Base-by-base conservation (phyloP, 441 rosid genomes). In the Pelargonium myrrhifolium region DNA sequence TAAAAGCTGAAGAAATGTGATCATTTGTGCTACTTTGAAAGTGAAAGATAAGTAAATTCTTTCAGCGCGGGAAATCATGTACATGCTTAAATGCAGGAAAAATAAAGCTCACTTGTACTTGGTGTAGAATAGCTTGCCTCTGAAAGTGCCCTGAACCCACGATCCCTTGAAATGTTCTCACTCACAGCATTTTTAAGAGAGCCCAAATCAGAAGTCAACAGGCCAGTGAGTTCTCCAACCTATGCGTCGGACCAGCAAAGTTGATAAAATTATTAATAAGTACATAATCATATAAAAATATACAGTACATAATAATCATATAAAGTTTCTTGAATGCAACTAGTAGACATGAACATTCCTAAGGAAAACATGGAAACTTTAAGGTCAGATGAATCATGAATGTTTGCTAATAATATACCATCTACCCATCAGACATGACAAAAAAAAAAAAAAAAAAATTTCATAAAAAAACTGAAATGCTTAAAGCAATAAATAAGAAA, bases 101-200 rank as follows among this genome's bases (percentile, higher is more conserved):
- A 77, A 76, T 74, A 82, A 73, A 85, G 85, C 90, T 84, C 92
- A 87, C 84, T 72, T 90, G 82, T 81, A 70, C 69, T 74, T 70
- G 79, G 74, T 72, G 87, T 82, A 86, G 86, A 86, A 82, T 85
- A 73, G 82, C 96, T 87, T 93, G 93, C 97, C 97, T 93, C 95
- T 45, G 97, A 89, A 87, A 90, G 80, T 49, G 98, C 98, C 75
- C 98, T 89, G 68, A 93, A 87, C 66, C 97, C 97, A 59, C 98
- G 98, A 80, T 90, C 98, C 74, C 98, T 84, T 24, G 97, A 87
- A 76, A 85, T 81, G 75, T 93, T 93, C 81, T 93, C 98, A 21
- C 90, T 87, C 74, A 93, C 89, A 65, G 88, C 69, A 76, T 81
- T 76, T 75, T 93, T 90, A 43, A 90, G 77, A 66, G 98, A 82